phyloP scores from a whole-genome alignment of 2,329 filamentous ascomycete species.

The Ascochyta clinopodiicola region DNA sequence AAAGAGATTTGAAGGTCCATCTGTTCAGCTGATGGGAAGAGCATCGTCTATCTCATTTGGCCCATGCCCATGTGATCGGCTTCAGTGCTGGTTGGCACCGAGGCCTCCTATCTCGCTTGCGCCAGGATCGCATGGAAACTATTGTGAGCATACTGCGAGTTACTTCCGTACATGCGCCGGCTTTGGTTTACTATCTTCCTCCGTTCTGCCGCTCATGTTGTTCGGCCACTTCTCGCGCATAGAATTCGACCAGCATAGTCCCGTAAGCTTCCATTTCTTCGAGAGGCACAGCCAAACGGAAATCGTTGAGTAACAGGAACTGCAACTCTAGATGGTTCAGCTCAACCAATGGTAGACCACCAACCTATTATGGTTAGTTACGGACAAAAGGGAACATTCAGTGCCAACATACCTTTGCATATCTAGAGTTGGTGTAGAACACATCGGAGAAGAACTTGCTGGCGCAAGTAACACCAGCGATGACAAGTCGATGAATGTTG shows the following conservation, averaged over 20 bases:
- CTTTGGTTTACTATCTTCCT: constrained; percentile 7
- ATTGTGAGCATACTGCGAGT: neutral
- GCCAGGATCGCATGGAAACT: neutral
- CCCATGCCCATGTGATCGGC: neutral
- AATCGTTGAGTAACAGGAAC: constrained; percentile 94
- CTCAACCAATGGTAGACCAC: constrained; percentile 87
- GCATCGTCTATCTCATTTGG: neutral
- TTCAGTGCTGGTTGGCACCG: neutral
- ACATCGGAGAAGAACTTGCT: constrained; percentile 99
- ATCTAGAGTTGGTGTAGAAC: constrained; percentile 98
- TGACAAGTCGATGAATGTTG: constrained; percentile 96
- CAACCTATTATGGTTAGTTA: constrained; percentile 69
- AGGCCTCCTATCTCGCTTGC: neutral
- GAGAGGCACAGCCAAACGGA: constrained; percentile 87
- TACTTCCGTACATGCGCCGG: neutral
- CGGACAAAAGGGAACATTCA: neutral
- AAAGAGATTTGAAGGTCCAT: neutral
- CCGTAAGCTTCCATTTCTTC: constrained; percentile 97
- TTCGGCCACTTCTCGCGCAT: constrained; percentile 84
- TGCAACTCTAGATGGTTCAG: constrained; percentile 96
- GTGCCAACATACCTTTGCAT: constrained; percentile 80
- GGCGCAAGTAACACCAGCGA: constrained; percentile 95
- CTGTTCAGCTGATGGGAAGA: neutral
- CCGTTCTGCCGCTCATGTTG: constrained; percentile 55
- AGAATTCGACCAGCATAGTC: constrained; percentile 98